Evolutionary conservation across 176 grass and related monocot genomes (phyloP).

Genomic region (Musa beccarii): DNA sequence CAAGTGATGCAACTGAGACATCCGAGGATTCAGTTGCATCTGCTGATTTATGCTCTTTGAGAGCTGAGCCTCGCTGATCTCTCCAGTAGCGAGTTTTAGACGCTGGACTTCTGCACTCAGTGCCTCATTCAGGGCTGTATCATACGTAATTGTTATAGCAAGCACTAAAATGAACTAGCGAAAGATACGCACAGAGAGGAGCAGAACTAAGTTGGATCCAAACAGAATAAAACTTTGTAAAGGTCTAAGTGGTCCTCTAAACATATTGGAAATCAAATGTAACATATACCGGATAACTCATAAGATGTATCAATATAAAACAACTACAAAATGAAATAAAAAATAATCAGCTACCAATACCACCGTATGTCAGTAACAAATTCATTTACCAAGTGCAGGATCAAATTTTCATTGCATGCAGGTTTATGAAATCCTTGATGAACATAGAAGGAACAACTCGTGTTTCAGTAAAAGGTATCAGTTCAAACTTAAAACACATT

Average conservation of each 20-base stretch:
- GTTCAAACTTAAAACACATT: background rate
- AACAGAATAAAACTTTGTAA: background rate
- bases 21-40: slow-evolving; percentile 66
- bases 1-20: slow-evolving; percentile 75
- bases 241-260: background rate
- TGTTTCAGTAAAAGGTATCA: too few species aligned
- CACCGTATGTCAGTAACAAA: too few species aligned
- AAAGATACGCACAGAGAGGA: background rate
- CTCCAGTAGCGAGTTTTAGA: slow-evolving; percentile 67
- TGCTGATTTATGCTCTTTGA: slow-evolving; percentile 46
- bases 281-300: too few species aligned
- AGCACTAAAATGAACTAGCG: background rate
- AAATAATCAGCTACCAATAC: background rate
- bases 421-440: too few species aligned
- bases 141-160: background rate
- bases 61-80: slow-evolving; percentile 49
- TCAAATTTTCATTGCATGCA: too few species aligned
- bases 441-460: too few species aligned
- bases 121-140: slow-evolving; percentile 75
- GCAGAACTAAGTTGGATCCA: background rate
- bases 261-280: too few species aligned
- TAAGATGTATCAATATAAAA: too few species aligned
- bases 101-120: slow-evolving; percentile 69
- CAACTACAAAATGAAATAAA: background rate
- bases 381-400: too few species aligned